Percentiles rank a stretch among this genome's conserved stretches.
Conservation (phyloP, 768 basidiomycete species). For the Sporobolomyces phaffii region DNA sequence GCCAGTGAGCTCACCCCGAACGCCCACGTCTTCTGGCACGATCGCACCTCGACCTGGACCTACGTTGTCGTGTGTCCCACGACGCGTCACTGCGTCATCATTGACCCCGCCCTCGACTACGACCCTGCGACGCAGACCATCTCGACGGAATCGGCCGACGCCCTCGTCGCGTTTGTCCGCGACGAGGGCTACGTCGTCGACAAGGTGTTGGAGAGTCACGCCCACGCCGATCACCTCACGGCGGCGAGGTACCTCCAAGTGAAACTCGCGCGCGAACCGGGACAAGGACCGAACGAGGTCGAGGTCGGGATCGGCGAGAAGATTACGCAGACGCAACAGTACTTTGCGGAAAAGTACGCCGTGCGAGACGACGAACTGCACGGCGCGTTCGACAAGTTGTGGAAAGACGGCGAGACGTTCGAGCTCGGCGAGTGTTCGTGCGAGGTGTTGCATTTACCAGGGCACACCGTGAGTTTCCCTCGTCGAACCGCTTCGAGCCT, state of each 20-base stretch:
- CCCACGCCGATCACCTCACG: conserved; percentile 44
- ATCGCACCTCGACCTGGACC: conserved; percentile 39
- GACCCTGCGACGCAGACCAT: conserved; percentile 33
- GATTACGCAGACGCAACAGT: conserved; percentile 37
- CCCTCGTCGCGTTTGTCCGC: conserved; percentile 33
- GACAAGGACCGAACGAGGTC: background rate
- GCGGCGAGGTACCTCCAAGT: conserved; percentile 21
- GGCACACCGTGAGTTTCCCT: conserved; percentile 39
- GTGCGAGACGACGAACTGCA: conserved; percentile 25
- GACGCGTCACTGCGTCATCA: conserved; percentile 29
- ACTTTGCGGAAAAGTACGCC: conserved; percentile 38
- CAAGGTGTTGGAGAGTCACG: conserved; percentile 43
- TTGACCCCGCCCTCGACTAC: conserved; percentile 43
- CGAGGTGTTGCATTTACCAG: conserved; percentile 39
- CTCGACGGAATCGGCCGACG: conserved; percentile 34
- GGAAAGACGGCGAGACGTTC: conserved; percentile 40
- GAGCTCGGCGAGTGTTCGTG: conserved; percentile 33
- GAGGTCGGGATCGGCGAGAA: conserved; percentile 37
- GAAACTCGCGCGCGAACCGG: conserved; percentile 5
- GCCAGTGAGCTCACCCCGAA: conserved; percentile 14
- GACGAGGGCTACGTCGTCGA: conserved; percentile 25
- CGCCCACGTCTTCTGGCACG: conserved; percentile 43
- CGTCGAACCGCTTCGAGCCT: no score
- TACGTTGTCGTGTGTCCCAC: conserved; percentile 40
- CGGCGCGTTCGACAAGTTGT: conserved; percentile 40